A percentile compares a stretch with the other conserved stretches of the same genome.
phyloP scores from a whole-genome alignment of 139 green algal genomes.

The Chlorella ohadii region DNA sequence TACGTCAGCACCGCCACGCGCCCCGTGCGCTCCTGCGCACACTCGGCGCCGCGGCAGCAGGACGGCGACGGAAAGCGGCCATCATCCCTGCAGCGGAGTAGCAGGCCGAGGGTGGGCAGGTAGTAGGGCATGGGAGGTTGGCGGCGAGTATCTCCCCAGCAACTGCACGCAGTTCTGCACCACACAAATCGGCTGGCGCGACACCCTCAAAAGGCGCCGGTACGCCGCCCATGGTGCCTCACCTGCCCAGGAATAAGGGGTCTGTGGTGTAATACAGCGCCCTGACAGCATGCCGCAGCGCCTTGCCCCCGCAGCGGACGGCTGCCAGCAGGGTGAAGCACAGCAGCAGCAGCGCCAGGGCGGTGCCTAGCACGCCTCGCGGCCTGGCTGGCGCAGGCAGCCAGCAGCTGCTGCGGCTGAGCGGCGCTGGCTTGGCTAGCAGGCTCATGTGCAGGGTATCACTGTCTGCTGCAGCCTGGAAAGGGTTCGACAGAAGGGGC shows the following conservation, averaged over 20 bases:
- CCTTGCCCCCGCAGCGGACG: neutral
- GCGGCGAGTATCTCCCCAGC: neutral
- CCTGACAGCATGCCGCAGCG: neutral
- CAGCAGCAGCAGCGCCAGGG: neutral
- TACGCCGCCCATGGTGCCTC: no score
- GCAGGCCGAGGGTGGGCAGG: neutral
- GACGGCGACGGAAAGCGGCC: neutral
- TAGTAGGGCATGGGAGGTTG: neutral
- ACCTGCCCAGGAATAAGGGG: constrained; percentile 1
- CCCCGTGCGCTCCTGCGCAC: neutral
- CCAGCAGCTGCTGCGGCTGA: no score
- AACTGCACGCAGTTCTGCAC: no score
- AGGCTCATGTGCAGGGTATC: no score
- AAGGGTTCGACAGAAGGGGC: no score
- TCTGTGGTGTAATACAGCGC: constrained; percentile 12
- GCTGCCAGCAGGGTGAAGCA: neutral
- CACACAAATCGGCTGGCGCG: no score
- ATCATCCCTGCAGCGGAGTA: neutral
- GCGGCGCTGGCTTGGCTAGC: no score
- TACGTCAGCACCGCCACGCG: constrained; percentile 2
- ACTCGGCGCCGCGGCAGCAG: neutral
- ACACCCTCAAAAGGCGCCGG: no score
- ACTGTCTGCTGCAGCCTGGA: no score
- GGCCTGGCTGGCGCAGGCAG: neutral
- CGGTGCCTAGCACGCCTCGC: neutral